Evolutionary conservation across 148 eudicot genomes (phyloP), one percentile per base, ranked within the genome.

Genomic region (Hydrangea macrophylla): DNA sequence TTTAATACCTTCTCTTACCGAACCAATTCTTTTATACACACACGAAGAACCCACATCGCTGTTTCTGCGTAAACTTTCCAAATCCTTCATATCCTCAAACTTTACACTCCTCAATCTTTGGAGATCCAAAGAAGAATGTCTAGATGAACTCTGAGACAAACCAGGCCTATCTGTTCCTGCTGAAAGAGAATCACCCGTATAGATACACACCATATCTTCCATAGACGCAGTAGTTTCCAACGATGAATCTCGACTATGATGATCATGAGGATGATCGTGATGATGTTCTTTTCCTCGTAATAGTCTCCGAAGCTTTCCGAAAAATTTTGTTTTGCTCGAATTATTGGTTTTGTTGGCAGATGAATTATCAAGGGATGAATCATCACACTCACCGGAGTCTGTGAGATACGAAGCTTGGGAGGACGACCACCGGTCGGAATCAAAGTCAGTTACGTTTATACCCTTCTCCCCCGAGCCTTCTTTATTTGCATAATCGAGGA

Each of bases 401-500:
- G 92, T 85, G 12, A 67, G 76, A 74, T 68, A 73, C 1, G 96
- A 84, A 56, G 71, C 50, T 18, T 78, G 86, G 36, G 84, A 82
- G 26, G 81, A 78, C 5, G 92, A 88, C 96, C 94, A 90, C 6
- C 51, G 80, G 12, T 86, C 88, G 0, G 78, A 78, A 55, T 90
- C 92, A 32, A 83, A 75, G 40, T 90, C 90, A 0, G 24, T 35
- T 9, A 64, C 7, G 61, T 60, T 69, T 6, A 72, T 60, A 23
- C 61, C 84, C 64, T 57, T 81, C 60, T 78, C 83, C 9, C 62
- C 71, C 5, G 35, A 59, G 31, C 87, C 92, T 76, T 89, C 86
- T 36, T 76, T 80, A 51, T 78, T 74, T 25, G 98, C 96, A 42
- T 93, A 88, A 69, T 88, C 88, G 2, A 86, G 82, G 8, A 88